A percentile compares a stretch with the other conserved stretches of the same genome.
Evolutionary conservation across 371 early-diverging fungal genomes (phyloP).

Genomic region (Rhizopus delemar): DNA sequence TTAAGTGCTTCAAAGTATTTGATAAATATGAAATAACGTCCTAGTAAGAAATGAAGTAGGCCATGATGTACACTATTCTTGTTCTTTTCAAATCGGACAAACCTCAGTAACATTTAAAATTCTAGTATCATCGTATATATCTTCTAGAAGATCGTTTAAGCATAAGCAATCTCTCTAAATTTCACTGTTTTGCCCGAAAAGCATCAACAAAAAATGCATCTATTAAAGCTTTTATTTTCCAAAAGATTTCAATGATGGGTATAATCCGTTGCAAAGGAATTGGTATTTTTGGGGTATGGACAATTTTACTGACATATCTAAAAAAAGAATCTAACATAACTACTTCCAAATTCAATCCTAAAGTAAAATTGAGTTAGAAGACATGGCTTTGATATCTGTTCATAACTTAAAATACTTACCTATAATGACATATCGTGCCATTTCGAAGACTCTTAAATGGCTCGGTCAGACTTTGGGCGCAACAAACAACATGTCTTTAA

Average conservation of each 20-base stretch:
- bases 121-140: neutral
- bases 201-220: neutral
- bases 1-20: too few species aligned
- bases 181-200: neutral
- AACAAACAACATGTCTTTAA: neutral
- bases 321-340: neutral
- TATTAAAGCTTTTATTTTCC: slow-evolving; percentile 1
- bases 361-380: neutral
- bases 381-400: neutral
- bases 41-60: too few species aligned
- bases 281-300: neutral
- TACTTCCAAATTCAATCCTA: neutral
- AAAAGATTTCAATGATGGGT: slow-evolving; percentile 4
- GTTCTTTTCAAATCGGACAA: neutral
- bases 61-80: too few species aligned
- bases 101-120: slow-evolving; percentile 1
- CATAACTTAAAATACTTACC: neutral
- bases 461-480: neutral
- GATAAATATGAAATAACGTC: too few species aligned
- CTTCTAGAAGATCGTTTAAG: neutral
- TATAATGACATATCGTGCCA: neutral
- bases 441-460: neutral
- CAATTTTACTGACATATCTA: neutral
- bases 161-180: neutral
- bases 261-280: neutral